phyloP scores from a whole-genome alignment of 2,329 filamentous ascomycete species.

The Arachnopeziza araneosa region DNA sequence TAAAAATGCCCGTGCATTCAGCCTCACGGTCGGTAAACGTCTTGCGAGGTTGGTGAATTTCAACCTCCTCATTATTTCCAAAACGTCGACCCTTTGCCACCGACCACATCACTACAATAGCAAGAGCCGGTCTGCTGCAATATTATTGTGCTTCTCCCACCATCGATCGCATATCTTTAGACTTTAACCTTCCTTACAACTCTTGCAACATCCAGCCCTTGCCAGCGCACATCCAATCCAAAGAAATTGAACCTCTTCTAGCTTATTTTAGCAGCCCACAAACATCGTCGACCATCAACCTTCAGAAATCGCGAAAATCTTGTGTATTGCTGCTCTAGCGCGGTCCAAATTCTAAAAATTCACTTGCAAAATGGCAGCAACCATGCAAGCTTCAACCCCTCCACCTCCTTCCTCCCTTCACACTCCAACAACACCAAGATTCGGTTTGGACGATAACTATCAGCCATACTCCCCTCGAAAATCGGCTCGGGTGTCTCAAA shows the following conservation, averaged over 20 bases:
- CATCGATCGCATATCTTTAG: background rate
- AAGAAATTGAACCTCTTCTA: background rate
- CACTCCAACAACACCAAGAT: constrained; percentile 64
- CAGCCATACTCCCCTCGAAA: constrained; percentile 69
- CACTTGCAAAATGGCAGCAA: constrained; percentile 24
- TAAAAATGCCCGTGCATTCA: constrained; percentile 2
- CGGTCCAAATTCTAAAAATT: background rate
- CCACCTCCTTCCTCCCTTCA: constrained; percentile 51
- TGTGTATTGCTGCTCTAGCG: background rate
- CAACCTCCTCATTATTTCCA: constrained; percentile 14
- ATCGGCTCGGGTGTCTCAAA: constrained; percentile 58
- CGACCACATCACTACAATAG: background rate
- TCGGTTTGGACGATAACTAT: constrained; percentile 63
- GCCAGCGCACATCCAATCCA: background rate
- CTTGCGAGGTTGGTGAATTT: constrained; percentile 6
- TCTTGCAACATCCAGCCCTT: background rate
- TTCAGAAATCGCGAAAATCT: background rate
- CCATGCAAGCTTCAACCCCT: constrained; percentile 46
- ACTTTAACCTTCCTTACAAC: background rate
- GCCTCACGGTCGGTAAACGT: background rate
- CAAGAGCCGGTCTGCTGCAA: background rate
- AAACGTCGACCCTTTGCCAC: background rate
- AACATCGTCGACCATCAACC: background rate
- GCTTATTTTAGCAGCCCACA: background rate
- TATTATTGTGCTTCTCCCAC: background rate